Conservation (phyloP, 2,329 filamentous ascomycete genomes). For the Arthrobotrys iridis region DNA sequence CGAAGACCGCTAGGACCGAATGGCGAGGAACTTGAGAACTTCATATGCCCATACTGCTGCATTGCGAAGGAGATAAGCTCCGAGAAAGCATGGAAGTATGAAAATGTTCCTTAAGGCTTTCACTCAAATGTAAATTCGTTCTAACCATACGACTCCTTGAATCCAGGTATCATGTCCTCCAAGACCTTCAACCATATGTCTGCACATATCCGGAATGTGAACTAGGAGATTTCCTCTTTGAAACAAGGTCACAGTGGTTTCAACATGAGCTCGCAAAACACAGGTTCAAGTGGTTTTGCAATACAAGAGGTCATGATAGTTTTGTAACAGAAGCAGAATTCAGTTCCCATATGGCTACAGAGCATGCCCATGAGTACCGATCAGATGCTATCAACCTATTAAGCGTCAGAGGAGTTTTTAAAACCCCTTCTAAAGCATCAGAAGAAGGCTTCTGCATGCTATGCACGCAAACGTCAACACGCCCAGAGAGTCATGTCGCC, state of each 20-base stretch:
- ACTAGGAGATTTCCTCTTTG: conserved; percentile 57
- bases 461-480: not conserved
- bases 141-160: too few relatives aligned
- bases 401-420: too few relatives aligned
- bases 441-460: not conserved
- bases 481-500: not conserved
- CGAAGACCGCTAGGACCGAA: too few relatives aligned
- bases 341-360: not conserved
- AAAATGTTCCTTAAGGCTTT: too few relatives aligned
- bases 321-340: not conserved
- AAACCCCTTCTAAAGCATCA: not conserved
- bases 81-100: too few relatives aligned
- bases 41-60: too few relatives aligned
- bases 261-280: conserved; percentile 60
- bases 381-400: too few relatives aligned
- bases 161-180: conserved; percentile 59
- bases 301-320: not conserved
- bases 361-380: not conserved
- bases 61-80: too few relatives aligned
- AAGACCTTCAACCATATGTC: conserved; percentile 60
- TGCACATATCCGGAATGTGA: conserved; percentile 60
- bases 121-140: too few relatives aligned
- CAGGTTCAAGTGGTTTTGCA: conserved; percentile 58
- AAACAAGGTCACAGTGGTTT: conserved; percentile 59
- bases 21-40: not conserved